Evolutionary conservation across 2,329 filamentous ascomycete species (phyloP), one percentile per base, ranked within the genome.

Genomic region (Nigrospora osmanthi): DNA sequence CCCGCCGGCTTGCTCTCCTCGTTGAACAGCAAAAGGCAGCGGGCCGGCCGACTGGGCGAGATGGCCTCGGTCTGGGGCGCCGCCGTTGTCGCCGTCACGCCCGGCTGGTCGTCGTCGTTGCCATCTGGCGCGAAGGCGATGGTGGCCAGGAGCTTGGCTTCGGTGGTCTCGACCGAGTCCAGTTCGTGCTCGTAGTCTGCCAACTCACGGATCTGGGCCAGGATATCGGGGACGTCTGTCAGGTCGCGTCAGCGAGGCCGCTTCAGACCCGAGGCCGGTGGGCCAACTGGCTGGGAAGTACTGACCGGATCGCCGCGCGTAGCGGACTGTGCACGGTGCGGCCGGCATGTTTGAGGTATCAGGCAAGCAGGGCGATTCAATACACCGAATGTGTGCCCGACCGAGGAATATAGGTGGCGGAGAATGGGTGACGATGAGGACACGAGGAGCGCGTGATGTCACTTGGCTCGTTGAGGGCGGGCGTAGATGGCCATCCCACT

Each of bases 161-260:
- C 77, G 23, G 89, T 97, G 0, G 91, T 89, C 60, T 88, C 75
- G 52, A 95, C 89, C 52, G 74, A 68, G 54, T 83, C 71, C 3
- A 83, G 71, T 57, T 86, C 85, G 28, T 91, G 81, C 64, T 96
- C 89, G 70, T 96, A 95, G 55, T 83, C 79, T 54, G 91, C 91
- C 10, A 97, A 81, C 60, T 89, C 91, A 44, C 81, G 77, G 66
- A 97, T 89, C 58, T 96, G 74, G 53, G 73, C 67, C 23, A 95
- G 79, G 62, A 97, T 95, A n/a, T 73, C 72, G 19, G 83, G 78
- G 46, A 94, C 80, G 58, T 97, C 91, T 95, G 42, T 51, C 15
- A 47, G 38, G 19, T 45, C 23, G 23, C 46, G 50, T 50, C 28
- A 45, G 38, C 45, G 19, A 42, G 43, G 31, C 23, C 19, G 4